Evolutionary conservation across 2,329 filamentous ascomycete genomes (phyloP).

Genomic region (Colletotrichum kahawae): DNA sequence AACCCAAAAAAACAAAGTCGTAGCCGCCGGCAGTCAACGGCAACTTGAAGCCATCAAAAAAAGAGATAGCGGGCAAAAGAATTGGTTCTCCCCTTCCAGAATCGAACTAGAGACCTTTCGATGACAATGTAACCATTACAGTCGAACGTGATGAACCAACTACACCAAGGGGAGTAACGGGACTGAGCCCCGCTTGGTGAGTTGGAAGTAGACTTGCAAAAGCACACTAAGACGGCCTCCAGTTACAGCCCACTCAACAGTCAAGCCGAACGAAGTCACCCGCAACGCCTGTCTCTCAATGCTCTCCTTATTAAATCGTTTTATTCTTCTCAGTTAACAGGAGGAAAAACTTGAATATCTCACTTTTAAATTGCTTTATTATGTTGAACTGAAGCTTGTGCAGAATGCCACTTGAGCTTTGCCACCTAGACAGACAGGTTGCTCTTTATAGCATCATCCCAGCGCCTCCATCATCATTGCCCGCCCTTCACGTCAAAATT

Average conservation of each 20-base stretch:
- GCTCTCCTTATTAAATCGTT: background rate
- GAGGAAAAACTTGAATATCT: background rate
- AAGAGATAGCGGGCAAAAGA: background rate
- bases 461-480: background rate
- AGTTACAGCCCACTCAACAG: background rate
- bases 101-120: conserved; percentile 19
- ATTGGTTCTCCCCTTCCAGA: conserved; percentile 6
- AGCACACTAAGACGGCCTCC: background rate
- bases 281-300: background rate
- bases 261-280: rapidly evolving
- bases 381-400: background rate
- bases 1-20: background rate
- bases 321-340: rapidly evolving
- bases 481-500: background rate
- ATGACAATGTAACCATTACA: background rate
- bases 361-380: background rate
- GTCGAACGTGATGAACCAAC: background rate
- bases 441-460: background rate
- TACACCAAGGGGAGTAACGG: background rate
- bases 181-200: background rate
- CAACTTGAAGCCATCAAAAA: background rate
- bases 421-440: background rate
- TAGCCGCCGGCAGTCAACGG: background rate
- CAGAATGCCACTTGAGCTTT: background rate
- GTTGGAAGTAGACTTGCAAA: rapidly evolving